phyloP scores from a whole-genome alignment of 768 basidiomycete genomes.

The Xanthoconium stramineum region DNA sequence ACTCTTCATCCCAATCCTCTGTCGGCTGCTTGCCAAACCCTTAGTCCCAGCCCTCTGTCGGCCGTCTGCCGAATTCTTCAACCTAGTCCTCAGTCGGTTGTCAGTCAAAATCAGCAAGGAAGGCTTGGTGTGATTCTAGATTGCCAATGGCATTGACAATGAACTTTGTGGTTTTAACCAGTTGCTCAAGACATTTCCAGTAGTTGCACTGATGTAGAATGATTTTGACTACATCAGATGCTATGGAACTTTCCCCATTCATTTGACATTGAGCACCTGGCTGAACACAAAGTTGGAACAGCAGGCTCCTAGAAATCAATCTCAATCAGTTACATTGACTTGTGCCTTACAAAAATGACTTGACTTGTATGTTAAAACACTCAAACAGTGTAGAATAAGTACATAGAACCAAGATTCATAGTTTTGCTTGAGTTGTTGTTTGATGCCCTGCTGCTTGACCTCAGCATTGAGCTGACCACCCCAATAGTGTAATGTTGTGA shows the following conservation, averaged over 20 bases:
- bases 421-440: slow-evolving; percentile 19
- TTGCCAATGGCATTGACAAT: not conserved
- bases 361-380: slow-evolving; percentile 7
- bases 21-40: too few species aligned
- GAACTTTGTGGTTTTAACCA: not conserved
- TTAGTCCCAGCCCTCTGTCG: too few species aligned
- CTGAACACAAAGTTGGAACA: not conserved
- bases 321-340: too few species aligned
- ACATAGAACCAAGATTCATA: slow-evolving; percentile 26
- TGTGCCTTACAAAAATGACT: not conserved
- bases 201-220: not conserved
- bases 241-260: not conserved
- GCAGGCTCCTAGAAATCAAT: not conserved
- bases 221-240: not conserved
- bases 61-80: too few species aligned
- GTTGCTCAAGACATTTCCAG: not conserved
- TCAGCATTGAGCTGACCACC: slow-evolving; percentile 26
- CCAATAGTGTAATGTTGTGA: slow-evolving; percentile 31
- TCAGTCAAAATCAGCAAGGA: not conserved
- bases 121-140: not conserved
- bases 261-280: not conserved
- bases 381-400: slow-evolving; percentile 20
- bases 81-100: too few species aligned
- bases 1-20: too few species aligned
- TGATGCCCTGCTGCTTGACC: slow-evolving; percentile 12